A percentile compares a stretch with the other conserved stretches of the same genome.
Evolutionary conservation across 1,284 basidiomycete species (phyloP).

Genomic region (Agroathelia rolfsii): DNA sequence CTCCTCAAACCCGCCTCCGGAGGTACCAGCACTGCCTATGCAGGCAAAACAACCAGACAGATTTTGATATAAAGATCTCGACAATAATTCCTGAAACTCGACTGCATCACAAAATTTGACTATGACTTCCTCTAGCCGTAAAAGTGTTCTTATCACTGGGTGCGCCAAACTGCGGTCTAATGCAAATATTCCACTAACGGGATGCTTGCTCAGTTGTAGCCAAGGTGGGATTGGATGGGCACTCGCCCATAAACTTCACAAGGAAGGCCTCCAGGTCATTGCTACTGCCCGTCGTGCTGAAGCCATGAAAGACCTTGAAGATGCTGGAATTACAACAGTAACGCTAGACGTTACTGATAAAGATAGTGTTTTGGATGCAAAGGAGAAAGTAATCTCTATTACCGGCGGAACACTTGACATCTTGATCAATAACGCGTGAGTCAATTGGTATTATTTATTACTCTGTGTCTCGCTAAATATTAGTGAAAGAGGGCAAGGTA

Average conservation of each 20-base stretch:
- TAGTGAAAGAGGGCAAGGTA: constrained; percentile 9
- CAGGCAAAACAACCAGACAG: too few species aligned
- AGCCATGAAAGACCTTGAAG: constrained; percentile 15
- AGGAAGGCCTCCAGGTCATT: constrained; percentile 20
- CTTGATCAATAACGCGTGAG: constrained; percentile 24
- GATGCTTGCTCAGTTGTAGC: constrained; percentile 14
- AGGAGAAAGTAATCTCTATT: constrained; percentile 12
- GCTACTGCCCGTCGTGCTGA: constrained; percentile 20
- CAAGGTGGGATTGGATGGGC: constrained; percentile 17
- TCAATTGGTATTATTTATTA: too few species aligned
- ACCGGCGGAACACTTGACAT: constrained; percentile 22
- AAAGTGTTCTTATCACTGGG: too few species aligned
- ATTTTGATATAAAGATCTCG: too few species aligned
- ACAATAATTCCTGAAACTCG: too few species aligned
- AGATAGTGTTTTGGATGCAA: constrained; percentile 13
- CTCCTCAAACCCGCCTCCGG: too few species aligned
- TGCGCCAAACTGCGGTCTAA: too few species aligned
- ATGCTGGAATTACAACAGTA: constrained; percentile 18
- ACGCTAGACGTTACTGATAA: constrained; percentile 20
- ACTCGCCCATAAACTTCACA: too few species aligned
- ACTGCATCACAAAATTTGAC: too few species aligned
- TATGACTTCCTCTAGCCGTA: too few species aligned
- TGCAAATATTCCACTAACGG: too few species aligned
- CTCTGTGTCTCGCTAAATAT: not conserved
- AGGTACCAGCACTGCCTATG: too few species aligned